Percentiles rank a stretch among this genome's conserved stretches.
Evolutionary conservation across 2,329 filamentous ascomycete genomes (phyloP).

Genomic region (Ophiognomonia clavigignenti-juglandacearum): DNA sequence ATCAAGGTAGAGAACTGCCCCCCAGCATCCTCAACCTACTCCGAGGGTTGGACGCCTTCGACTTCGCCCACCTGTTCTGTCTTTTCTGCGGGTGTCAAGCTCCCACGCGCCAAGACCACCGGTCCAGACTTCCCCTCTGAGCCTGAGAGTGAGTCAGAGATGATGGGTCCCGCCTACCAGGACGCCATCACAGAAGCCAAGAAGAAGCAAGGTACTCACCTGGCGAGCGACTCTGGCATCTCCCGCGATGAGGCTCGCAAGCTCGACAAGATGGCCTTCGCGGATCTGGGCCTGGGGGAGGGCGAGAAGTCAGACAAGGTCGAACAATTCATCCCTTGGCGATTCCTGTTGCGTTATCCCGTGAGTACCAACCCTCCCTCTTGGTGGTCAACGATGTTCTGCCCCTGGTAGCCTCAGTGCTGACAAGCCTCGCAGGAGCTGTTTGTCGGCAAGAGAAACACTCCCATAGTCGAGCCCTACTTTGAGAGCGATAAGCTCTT

Average conservation of each 20-base stretch:
- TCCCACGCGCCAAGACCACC: not conserved
- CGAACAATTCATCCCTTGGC: conserved; percentile 44
- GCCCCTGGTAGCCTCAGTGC: not conserved
- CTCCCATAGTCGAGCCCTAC: conserved; percentile 40
- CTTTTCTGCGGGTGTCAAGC: not conserved
- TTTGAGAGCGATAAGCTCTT: conserved; percentile 55
- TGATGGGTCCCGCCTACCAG: not conserved
- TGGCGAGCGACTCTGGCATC: not conserved
- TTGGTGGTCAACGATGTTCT: not conserved
- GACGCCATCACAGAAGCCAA: not conserved
- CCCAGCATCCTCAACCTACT: not conserved
- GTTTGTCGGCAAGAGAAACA: conserved; percentile 52
- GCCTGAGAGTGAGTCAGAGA: conserved; percentile 2
- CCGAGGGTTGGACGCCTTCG: too few relatives aligned
- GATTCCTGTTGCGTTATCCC: conserved; percentile 47
- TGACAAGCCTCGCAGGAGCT: conserved; percentile 27
- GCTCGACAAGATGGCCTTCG: conserved; percentile 1
- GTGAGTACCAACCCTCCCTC: not conserved
- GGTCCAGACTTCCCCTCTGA: not conserved
- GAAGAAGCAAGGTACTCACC: not conserved
- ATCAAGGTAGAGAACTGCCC: not conserved
- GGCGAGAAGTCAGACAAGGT: conserved; percentile 23
- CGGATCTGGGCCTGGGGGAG: conserved; percentile 17
- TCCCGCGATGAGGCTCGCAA: not conserved
- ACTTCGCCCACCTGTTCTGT: not conserved